Percentiles rank a stretch among this genome's conserved stretches.
Evolutionary conservation across 129 eudicot genomes (phyloP).

Genomic region (Smallanthus sonchifolius): DNA sequence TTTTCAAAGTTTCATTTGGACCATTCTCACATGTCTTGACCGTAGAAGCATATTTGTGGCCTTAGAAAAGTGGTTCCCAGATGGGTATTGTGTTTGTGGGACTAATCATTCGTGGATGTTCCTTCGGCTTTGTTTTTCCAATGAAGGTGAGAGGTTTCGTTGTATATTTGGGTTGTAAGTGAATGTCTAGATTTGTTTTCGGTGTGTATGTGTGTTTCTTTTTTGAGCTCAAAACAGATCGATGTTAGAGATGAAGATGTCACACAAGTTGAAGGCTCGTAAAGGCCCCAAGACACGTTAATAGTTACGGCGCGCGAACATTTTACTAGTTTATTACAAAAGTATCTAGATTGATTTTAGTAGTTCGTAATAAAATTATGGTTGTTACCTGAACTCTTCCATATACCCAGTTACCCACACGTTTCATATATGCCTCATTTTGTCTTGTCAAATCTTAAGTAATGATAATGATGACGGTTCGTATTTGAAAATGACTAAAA

Average conservation of each 20-base stretch:
- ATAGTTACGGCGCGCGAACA: too few relatives aligned
- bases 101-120: not conserved
- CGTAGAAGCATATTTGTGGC: not conserved
- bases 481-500: too few relatives aligned
- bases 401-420: too few relatives aligned
- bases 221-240: not conserved
- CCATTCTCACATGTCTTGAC: not conserved
- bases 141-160: not conserved
- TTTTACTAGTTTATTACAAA: too few relatives aligned
- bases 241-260: not conserved
- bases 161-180: not conserved
- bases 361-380: too few relatives aligned
- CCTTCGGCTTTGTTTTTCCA: not conserved
- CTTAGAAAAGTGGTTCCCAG: not conserved
- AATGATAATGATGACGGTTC: too few relatives aligned
- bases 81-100: not conserved
- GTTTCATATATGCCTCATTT: too few relatives aligned
- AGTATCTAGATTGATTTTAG: too few relatives aligned
- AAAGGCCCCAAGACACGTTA: not conserved
- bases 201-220: not conserved
- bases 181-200: not conserved
- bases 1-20: not conserved
- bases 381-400: too few relatives aligned
- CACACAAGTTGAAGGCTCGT: not conserved
- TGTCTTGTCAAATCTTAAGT: too few relatives aligned